phyloP scores from a whole-genome alignment of 2,329 filamentous ascomycete species.

The Ceratocystiopsis minuta region DNA sequence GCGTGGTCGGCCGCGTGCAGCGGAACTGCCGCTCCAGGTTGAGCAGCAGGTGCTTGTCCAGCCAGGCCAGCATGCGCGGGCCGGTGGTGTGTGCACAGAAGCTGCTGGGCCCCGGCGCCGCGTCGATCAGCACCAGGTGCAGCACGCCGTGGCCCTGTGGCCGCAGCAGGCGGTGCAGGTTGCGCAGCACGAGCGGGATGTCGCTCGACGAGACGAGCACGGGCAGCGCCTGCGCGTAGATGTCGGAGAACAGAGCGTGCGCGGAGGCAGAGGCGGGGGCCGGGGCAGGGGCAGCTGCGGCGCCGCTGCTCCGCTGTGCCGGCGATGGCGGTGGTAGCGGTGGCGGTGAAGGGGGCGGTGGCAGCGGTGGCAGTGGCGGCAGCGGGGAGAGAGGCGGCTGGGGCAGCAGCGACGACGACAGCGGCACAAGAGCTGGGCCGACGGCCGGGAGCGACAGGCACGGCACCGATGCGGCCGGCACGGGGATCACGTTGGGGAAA shows the following conservation, averaged over 20 bases:
- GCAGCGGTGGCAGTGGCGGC: too few relatives aligned
- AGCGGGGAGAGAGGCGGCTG: too few relatives aligned
- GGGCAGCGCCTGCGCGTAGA: slow-evolving; percentile 37
- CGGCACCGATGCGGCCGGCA: slow-evolving; percentile 21
- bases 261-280: slow-evolving; percentile 20
- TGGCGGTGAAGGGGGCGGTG: too few relatives aligned
- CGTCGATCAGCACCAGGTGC: slow-evolving; percentile 44
- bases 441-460: slow-evolving; percentile 18
- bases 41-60: slow-evolving; percentile 40
- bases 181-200: slow-evolving; percentile 35
- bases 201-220: slow-evolving; percentile 36
- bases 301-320: too few relatives aligned
- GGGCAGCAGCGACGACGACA: too few relatives aligned
- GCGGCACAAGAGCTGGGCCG: too few relatives aligned
- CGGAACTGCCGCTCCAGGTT: slow-evolving; percentile 41
- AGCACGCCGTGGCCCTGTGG: slow-evolving; percentile 38
- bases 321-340: too few relatives aligned
- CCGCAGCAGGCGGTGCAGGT: slow-evolving; percentile 36
- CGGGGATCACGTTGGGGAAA: slow-evolving; percentile 23
- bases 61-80: slow-evolving; percentile 38
- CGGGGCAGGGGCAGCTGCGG: neutral
- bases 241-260: slow-evolving; percentile 26
- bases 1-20: slow-evolving; percentile 38
- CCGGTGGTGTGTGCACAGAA: slow-evolving; percentile 28
- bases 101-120: slow-evolving; percentile 24